These are phyloP conservation scores for Apiotrichum mycotoxinovorans DNA, from an alignment of 1,284 basidiomycete species.

Conservation along the genomic window DNA sequence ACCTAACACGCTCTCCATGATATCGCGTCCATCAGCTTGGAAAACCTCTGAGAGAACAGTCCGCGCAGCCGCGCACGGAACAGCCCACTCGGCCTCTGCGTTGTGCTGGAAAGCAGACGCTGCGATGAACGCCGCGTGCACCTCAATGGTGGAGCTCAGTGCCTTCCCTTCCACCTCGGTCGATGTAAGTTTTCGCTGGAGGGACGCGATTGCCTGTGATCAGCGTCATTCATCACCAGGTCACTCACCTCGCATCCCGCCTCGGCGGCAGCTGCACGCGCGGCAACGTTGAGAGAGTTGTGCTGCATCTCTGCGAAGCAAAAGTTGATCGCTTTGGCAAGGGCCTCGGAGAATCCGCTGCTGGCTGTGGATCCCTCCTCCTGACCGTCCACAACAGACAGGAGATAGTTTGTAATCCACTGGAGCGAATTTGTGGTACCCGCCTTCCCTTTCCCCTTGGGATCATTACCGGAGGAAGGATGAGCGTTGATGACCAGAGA, in stretches of 20 bases:
- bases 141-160: slow-evolving; percentile 38
- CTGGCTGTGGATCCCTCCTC: slow-evolving; percentile 53
- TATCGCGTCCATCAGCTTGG: slow-evolving; percentile 38
- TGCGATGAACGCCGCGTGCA: slow-evolving; percentile 54
- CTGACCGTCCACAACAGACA: slow-evolving; percentile 33
- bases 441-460: slow-evolving; percentile 29
- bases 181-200: slow-evolving; percentile 16
- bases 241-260: slow-evolving; percentile 61
- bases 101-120: slow-evolving; percentile 58
- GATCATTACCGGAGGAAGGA: slow-evolving; percentile 1
- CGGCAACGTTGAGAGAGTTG: slow-evolving; percentile 57
- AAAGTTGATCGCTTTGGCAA: slow-evolving; percentile 66
- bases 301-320: slow-evolving; percentile 75
- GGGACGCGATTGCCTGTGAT: slow-evolving; percentile 18
- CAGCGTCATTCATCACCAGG: not conserved
- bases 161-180: slow-evolving; percentile 12
- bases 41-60: slow-evolving; percentile 47
- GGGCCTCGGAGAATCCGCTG: slow-evolving; percentile 62
- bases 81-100: slow-evolving; percentile 8
- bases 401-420: slow-evolving; percentile 39
- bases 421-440: slow-evolving; percentile 16
- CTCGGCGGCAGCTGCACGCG: slow-evolving; percentile 60
- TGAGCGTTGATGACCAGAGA: slow-evolving; percentile 51
- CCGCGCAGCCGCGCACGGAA: slow-evolving; percentile 39
- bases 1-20: slow-evolving; percentile 35